Conservation (phyloP, 768 basidiomycete genomes). For the Boletus rubroflammeus region DNA sequence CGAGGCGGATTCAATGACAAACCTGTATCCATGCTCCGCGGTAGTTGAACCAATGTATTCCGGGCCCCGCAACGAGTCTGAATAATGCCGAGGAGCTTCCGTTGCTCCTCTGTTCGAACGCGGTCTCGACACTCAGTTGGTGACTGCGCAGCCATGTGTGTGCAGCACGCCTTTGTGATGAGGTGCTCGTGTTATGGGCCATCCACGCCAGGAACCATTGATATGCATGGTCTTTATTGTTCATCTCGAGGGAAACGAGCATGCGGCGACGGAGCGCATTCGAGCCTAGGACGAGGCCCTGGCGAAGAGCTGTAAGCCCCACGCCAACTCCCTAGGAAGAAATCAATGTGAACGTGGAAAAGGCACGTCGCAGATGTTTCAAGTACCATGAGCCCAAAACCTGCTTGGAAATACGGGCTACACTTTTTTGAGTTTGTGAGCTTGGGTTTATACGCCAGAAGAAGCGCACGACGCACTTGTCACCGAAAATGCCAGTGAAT, state of each 20-base stretch:
- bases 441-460: background rate
- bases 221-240: slow-evolving; percentile 91
- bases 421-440: slow-evolving; percentile 36
- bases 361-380: background rate
- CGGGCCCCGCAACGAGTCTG: slow-evolving; percentile 93
- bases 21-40: slow-evolving; percentile 96
- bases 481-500: slow-evolving; percentile 43
- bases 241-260: slow-evolving; percentile 93
- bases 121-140: slow-evolving; percentile 92
- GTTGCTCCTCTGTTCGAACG: slow-evolving; percentile 83
- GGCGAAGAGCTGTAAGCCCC: slow-evolving; percentile 70
- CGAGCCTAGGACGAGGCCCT: slow-evolving; percentile 63
- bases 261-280: slow-evolving; percentile 81
- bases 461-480: slow-evolving; percentile 58
- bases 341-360: background rate
- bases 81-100: slow-evolving; percentile 88
- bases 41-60: slow-evolving; percentile 90
- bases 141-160: slow-evolving; percentile 69
- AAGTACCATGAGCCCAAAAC: slow-evolving; percentile 92
- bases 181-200: slow-evolving; percentile 57
- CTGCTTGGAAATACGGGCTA: slow-evolving; percentile 97
- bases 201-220: slow-evolving; percentile 98
- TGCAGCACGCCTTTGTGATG: slow-evolving; percentile 24
- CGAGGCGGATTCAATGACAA: slow-evolving; percentile 2
- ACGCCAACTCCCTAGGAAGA: slow-evolving; percentile 82